Evolutionary conservation across 1,284 basidiomycete species (phyloP).

Genomic region (Cutaneotrichosporon sp.): DNA sequence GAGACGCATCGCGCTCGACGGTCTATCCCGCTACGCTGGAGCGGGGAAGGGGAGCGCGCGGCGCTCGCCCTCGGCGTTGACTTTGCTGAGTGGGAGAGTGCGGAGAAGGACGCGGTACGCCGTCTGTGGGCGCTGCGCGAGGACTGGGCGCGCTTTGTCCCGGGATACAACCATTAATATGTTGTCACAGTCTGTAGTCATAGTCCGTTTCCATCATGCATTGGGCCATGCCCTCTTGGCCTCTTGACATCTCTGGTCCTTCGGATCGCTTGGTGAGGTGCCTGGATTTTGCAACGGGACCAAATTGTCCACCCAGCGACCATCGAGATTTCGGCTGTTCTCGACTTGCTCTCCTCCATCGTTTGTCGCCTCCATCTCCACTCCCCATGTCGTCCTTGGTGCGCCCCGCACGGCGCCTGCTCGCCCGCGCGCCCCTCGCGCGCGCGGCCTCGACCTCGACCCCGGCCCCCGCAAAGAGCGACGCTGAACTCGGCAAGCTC

Average conservation of each 20-base stretch:
- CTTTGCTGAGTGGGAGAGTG: slow-evolving; percentile 23
- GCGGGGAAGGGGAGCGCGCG: neutral
- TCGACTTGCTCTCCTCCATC: neutral
- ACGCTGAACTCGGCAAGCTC: neutral
- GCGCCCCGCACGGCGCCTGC: slow-evolving; percentile 12
- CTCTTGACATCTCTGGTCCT: neutral
- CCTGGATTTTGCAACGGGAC: neutral
- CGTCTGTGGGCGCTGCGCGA: slow-evolving; percentile 25
- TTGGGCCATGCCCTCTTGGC: neutral
- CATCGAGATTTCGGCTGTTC: slow-evolving; percentile 1
- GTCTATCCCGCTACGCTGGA: slow-evolving; percentile 14
- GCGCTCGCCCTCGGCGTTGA: slow-evolving; percentile 10
- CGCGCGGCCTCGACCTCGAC: slow-evolving; percentile 9
- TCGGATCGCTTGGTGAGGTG: no score
- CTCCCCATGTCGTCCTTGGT: slow-evolving; percentile 17
- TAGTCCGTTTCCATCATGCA: slow-evolving; percentile 1
- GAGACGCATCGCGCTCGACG: slow-evolving; percentile 21
- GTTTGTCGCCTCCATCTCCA: neutral
- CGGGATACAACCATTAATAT: slow-evolving; percentile 10
- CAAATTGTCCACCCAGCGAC: slow-evolving; percentile 5
- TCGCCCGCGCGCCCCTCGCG: neutral
- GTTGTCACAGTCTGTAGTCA: slow-evolving; percentile 2
- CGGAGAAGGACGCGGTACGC: slow-evolving; percentile 32
- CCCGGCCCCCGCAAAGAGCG: slow-evolving; percentile 10
- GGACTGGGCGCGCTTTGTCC: slow-evolving; percentile 31